Base-by-base conservation (phyloP, 345 rosid genomes). In the Eucalyptus dawsonii region DNA sequence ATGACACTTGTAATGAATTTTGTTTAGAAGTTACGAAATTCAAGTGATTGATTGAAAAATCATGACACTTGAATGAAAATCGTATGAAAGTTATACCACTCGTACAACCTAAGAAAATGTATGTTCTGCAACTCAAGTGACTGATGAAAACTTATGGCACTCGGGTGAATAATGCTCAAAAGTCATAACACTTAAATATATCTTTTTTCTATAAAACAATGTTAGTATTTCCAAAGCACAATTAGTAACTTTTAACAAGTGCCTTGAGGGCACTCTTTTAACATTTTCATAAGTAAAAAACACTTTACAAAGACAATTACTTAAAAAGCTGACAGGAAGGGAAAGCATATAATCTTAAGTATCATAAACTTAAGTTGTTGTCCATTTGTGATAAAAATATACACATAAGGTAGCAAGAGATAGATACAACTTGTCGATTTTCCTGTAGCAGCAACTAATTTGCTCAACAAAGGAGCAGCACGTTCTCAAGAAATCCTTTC, bases 1-100 rank as follows among this genome's bases (percentile, higher is more conserved):
- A 14, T 15, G 21, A 4, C 3, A 65, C 6, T 0, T 1, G 11
- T 1, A 3, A 34, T n/a, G 40, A 7, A 4, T 31, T 7, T n/a
- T 62, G 29, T 65, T 65, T n/a, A n/a, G 19, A 65, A 65, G 10
- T 65, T 65, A n/a, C 2, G 0, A 0, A 14, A n/a, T 65, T n/a
- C 8, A 13, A 13, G 15, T 62, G 31, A 27, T 62, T 1, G 1
- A 62, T 13, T 13, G 9, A 62, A 62, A 13, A 62, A 6, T 29
- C 7, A 62, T 6, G 1, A 13, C 4, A 34, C 4, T 17, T 3
- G 40, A 31, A 9, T 5, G 14, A 34, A 31, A 8, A 34, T 9
- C 0, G 3, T 31, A 4, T 3, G 4, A 9, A 8, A 67, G 11
- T 67, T 31, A 3, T n/a, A 5, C 0, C 21, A 15, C 40, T 4